Base-by-base conservation (phyloP, 164 flowering plant species). In the Magnolia changhungtana region DNA sequence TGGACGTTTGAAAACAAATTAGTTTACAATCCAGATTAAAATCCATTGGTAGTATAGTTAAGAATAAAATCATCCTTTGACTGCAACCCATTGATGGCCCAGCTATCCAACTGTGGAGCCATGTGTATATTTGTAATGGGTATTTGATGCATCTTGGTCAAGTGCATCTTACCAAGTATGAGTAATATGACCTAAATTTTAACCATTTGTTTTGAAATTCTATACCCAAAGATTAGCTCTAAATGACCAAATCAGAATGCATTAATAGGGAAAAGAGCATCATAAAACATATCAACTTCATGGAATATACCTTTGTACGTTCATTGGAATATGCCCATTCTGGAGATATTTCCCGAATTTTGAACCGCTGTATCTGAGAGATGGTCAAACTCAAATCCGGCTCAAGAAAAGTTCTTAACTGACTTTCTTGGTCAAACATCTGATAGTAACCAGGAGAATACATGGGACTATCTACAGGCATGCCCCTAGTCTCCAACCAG, bases 271-370 rank as follows among this genome's bases (percentile, higher is more conserved):
- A 55, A 29, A 52, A 69, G 64, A 31, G 66, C 16, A 50, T 10
- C n/a, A 75, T 21, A 68, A 19, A 18, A 63, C 19, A 9, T 45
- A 63, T 67, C 79, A 55, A 59, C 11, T 29, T 73, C 50, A 29
- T 52, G 51, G 55, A 61, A 67, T 7, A 58, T 88, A 96, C 99
- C 97, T 96, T 96, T 55, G 97, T 87, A 74, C 80, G 37, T 80
- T 93, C 96, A 67, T 71, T 74, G 65, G 90, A 78, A 85, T 83
- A 93, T 73, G 97, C 97, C 96, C 96, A 91, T 63, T 91, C 95
- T 73, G 99, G 99, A 29, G 95, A 91, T 83, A 96, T 85, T 75
- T 90, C 92, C 16, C 77, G 81, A 76, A 96, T 92, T 20, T 79
- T 89, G 78, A 92, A 96, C 75, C 86, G 89, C 82, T 91, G 96